phyloP scores from a whole-genome alignment of 202 grass and related monocot species.

The Setaria viridis region DNA sequence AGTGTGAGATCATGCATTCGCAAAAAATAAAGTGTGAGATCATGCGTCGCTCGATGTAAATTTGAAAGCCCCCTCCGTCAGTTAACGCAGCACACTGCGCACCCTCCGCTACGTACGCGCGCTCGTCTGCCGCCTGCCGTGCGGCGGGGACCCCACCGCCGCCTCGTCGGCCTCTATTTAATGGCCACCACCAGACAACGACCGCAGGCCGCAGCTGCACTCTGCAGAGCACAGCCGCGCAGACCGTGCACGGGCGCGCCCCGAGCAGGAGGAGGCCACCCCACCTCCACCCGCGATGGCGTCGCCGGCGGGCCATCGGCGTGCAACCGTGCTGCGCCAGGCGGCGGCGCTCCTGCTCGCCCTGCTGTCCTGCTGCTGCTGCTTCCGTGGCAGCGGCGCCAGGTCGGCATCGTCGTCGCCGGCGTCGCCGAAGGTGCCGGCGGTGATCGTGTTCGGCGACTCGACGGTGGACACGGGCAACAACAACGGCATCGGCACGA shows the following conservation, averaged over 20 bases:
- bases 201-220: constrained; percentile 2
- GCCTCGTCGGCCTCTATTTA: constrained; percentile 42
- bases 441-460: constrained; percentile 94
- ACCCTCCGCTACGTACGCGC: too few relatives aligned
- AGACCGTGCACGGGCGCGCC: too few relatives aligned
- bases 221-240: constrained; percentile 15
- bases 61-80: constrained; percentile 15
- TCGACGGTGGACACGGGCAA: constrained; percentile 93
- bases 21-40: constrained; percentile 36
- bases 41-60: constrained; percentile 25
- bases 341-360: neutral
- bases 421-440: constrained; percentile 44
- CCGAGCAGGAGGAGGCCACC: neutral
- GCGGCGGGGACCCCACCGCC: neutral
- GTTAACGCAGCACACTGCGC: neutral
- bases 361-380: neutral
- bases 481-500: constrained; percentile 72
- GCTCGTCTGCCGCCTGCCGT: neutral
- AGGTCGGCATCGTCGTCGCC: neutral
- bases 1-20: too few relatives aligned
- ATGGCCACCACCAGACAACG: neutral
- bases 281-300: neutral
- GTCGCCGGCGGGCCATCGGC: neutral
- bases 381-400: neutral
- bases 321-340: neutral